Conservation (phyloP, 371 early-diverging fungal species). For the Basidiobolus meristosporus region DNA sequence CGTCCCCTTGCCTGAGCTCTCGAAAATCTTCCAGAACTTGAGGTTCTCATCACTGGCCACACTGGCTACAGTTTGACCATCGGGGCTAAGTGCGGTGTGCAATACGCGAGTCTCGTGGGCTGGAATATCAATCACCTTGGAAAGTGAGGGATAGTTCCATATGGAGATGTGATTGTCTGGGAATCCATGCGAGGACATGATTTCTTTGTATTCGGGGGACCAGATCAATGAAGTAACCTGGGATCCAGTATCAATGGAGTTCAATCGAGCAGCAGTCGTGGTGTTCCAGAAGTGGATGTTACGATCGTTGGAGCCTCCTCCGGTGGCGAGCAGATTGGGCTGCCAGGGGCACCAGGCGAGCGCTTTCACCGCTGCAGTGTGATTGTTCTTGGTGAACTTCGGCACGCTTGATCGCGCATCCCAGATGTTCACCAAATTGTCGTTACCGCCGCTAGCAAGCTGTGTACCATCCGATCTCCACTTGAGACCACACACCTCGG, state of each 20-base stretch:
- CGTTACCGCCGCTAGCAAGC: constrained; percentile 96
- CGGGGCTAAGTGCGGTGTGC: constrained; percentile 79
- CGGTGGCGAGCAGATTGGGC: constrained; percentile 74
- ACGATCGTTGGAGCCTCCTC: constrained; percentile 90
- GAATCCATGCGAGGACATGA: constrained; percentile 87
- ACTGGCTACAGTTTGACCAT: constrained; percentile 81
- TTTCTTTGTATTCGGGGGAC: constrained; percentile 83
- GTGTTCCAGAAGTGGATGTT: constrained; percentile 94
- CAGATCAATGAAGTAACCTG: constrained; percentile 91
- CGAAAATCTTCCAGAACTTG: constrained; percentile 75
- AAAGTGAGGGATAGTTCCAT: constrained; percentile 77
- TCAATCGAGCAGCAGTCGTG: constrained; percentile 35
- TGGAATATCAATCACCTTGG: constrained; percentile 52
- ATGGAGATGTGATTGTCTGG: constrained; percentile 72
- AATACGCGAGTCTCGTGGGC: constrained; percentile 86
- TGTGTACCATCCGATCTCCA: constrained; percentile 78
- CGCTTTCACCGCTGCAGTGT: constrained; percentile 86
- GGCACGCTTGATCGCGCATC: constrained; percentile 52
- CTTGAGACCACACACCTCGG: constrained; percentile 86
- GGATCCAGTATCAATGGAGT: constrained; percentile 63
- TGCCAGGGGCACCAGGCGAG: constrained; percentile 99
- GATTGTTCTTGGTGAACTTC: constrained; percentile 47
- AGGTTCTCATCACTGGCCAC: constrained; percentile 89
- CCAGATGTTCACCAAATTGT: constrained; percentile 90
- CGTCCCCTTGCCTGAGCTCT: neutral